Evolutionary conservation across 257 asterid species (phyloP).

Genomic region (Solanum rostratum): DNA sequence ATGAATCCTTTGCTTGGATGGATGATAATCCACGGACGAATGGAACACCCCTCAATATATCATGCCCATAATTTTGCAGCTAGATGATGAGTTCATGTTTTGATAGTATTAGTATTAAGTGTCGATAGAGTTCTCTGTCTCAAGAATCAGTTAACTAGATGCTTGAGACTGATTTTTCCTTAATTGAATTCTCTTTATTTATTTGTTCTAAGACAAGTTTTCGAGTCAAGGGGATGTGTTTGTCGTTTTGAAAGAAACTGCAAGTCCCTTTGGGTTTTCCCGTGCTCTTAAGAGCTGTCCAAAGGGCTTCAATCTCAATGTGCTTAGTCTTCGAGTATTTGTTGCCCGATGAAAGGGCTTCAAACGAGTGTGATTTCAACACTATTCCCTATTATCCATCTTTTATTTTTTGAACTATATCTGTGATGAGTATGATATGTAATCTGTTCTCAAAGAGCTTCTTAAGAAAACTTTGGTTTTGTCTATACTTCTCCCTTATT

Average conservation of each 20-base stretch:
- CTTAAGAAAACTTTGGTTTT: background rate
- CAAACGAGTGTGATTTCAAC: background rate
- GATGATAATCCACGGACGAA: constrained; percentile 35
- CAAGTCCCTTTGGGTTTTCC: constrained; percentile 42
- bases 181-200: constrained; percentile 4
- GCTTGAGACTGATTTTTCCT: constrained; percentile 10
- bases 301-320: constrained; percentile 8
- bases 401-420: background rate
- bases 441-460: background rate
- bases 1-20: constrained; percentile 48
- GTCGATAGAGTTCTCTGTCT: constrained; percentile 10
- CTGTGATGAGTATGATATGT: background rate
- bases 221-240: background rate
- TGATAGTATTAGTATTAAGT: background rate
- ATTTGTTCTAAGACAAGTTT: constrained; percentile 2
- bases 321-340: background rate
- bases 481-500: background rate
- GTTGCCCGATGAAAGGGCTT: background rate
- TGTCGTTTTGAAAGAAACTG: background rate
- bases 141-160: constrained; percentile 12
- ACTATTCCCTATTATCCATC: background rate
- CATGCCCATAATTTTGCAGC: constrained; percentile 89
- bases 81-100: background rate
- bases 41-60: constrained; percentile 46
- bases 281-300: constrained; percentile 63